Base-by-base conservation (phyloP, 495 filamentous ascomycete species). In the Neurospora sp. region DNA sequence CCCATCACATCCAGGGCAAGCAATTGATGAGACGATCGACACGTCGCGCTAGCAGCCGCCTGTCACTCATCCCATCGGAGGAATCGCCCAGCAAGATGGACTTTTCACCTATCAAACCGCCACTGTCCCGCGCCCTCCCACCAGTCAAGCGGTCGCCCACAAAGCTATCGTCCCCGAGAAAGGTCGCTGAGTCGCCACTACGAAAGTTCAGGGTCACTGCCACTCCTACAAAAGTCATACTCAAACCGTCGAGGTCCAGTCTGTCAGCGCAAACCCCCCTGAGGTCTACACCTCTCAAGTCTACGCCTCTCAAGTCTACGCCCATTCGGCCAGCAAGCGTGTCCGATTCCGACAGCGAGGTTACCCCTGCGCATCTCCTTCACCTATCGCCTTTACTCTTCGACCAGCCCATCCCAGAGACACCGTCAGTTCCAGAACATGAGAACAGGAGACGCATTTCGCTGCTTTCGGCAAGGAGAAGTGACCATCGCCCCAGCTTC, bases 391-490 rank as follows among this genome's bases (percentile, higher is more conserved):
- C 79, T 20, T 73, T 81, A 22, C 10, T 81, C 7, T 82, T 82
- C 68, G 79, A 82, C 20, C 77, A 78, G 40, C 80, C 80, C 1
- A 70, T 39, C 27, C 72, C 73, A 6, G 75, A 77, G 1, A 17
- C 38, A 1, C 48, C 48, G 7, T 42, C 53, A 9, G 78, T 76
- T 38, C 72, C 80, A 4, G 20, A 76, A 27, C 70, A 82, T 27
- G 80, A 82, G 73, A 45, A 76, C 14, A 73, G 71, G 37, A 71
- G 80, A 68, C 76, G 79, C 14, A 39, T 74, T 8, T 81, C 80
- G 7, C 72, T 82, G 0, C 74, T 77, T 3, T 71, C 72, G 10
- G 79, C 78, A 8, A 76, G 78, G n/a, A 68, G 79, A 37, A 79
- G 41, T 20, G 80, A 81, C 1, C 74, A 76, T 40, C 70, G 75